Conservation (phyloP, 2,329 filamentous ascomycete genomes). For the Aspergillus flavus region DNA sequence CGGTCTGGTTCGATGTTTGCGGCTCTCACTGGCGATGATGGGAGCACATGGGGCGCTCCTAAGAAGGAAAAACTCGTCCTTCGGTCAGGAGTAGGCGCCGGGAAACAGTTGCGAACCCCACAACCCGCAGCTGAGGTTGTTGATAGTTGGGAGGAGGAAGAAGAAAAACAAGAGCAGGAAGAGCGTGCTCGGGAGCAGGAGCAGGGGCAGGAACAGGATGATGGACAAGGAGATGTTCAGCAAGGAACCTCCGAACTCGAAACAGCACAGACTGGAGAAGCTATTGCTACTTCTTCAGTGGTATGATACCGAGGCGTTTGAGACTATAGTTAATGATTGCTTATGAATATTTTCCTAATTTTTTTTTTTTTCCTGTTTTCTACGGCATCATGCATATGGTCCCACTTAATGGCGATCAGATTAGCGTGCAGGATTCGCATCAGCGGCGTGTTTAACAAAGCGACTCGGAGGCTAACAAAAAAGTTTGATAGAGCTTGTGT, state of each 20-base stretch:
- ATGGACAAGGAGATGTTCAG: not conserved
- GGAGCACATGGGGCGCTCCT: slow-evolving; percentile 7
- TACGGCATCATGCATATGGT: not conserved
- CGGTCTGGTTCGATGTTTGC: slow-evolving; percentile 34
- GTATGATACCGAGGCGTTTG: not conserved
- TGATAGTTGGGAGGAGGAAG: slow-evolving; percentile 52
- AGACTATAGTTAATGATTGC: not conserved
- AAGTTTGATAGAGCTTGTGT: not conserved
- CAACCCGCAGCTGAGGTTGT: slow-evolving; percentile 35
- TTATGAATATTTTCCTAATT: not conserved
- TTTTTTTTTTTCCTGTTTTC: not conserved
- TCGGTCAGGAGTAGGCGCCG: slow-evolving; percentile 37
- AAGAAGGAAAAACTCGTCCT: slow-evolving; percentile 40
- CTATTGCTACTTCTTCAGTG: slow-evolving; percentile 46
- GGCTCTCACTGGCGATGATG: slow-evolving; percentile 30
- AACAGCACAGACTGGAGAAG: slow-evolving; percentile 49
- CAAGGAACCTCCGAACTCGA: not conserved
- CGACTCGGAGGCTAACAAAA: not conserved
- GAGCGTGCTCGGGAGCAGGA: slow-evolving; percentile 24
- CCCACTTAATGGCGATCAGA: not conserved
- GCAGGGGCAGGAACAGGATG: slow-evolving; percentile 16
- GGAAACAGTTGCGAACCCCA: slow-evolving; percentile 30
- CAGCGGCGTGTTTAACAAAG: not conserved
- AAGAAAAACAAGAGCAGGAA: slow-evolving; percentile 45
- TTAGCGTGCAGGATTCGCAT: not conserved